Base-by-base conservation (phyloP, 257 asterid genomes). In the Fraxinus anomala region DNA sequence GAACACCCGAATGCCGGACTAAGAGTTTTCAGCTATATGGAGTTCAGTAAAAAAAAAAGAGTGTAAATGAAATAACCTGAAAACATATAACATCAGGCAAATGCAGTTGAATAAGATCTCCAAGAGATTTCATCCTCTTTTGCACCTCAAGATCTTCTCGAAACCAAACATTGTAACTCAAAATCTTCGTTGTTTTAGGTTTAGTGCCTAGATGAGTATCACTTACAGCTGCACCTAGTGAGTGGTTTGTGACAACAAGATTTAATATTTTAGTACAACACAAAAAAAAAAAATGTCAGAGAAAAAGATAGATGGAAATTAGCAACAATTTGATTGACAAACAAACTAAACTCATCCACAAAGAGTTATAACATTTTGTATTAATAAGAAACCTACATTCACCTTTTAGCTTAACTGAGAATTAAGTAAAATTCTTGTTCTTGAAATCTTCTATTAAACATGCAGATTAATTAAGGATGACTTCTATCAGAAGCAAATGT, bases 81-180 rank as follows among this genome's bases (percentile, higher is more conserved):
- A 96, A 89, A 74, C 99, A 96, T 51, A 96, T 87, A 51, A 93
- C 83, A 85, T 96, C 95, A 0, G 98, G 99, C 63, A 89, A 84
- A 83, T 96, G 98, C 83, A 89, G 86, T 67, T 74, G 80, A 69
- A 96, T 87, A 75, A 93, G 99, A 80, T 88, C 73, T 68, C 99
- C 89, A 17, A 96, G 42, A 61, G 98, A 97, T 79, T 78, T 79
- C 96, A 96, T 89, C 88, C 99, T 86, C 76, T 78, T 84, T 30
- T 72, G 85, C 94, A 92, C 81, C 89, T 93, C 95, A 70, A 96
- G 71, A 21, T 92, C 98, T 85, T 94, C 97, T 17, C 88, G 86
- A 69, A 96, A 96, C 99, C 99, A 96, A 72, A 93, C 82, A 76
- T 96, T 96, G 72, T 96, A 96, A 83, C 89, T 92, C 91, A 96